Evolutionary conservation across 2,329 filamentous ascomycete species (phyloP).

Genomic region (Furcasterigmium furcatum): DNA sequence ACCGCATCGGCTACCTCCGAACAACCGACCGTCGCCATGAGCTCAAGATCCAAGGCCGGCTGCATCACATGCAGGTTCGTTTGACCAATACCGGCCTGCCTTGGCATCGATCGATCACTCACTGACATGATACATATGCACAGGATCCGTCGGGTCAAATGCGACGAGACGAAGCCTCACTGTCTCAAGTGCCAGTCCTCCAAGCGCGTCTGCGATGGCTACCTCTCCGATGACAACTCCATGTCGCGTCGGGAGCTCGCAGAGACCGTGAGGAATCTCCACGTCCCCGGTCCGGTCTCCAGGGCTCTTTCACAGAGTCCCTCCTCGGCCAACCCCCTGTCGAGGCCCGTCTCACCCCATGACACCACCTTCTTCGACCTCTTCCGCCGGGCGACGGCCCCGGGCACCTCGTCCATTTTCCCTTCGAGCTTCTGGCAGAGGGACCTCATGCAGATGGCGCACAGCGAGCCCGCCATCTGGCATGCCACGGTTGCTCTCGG

Average conservation of each 20-base stretch:
- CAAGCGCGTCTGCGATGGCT: conserved; percentile 11
- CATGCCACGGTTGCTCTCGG: conserved; percentile 29
- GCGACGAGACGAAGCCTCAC: conserved; percentile 26
- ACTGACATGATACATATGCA: neutral
- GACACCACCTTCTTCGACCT: conserved; percentile 25
- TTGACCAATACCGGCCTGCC: no score
- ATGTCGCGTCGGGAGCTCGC: conserved; percentile 27
- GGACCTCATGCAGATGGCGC: conserved; percentile 26
- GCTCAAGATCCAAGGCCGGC: conserved; percentile 5
- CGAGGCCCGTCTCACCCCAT: conserved; percentile 5
- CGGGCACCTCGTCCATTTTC: conserved; percentile 20
- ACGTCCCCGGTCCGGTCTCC: conserved; percentile 22
- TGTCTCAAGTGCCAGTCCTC: conserved; percentile 27
- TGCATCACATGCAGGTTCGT: conserved; percentile 21
- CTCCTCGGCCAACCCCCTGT: neutral
- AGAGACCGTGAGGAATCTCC: conserved; percentile 19
- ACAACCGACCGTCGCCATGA: no score
- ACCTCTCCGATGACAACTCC: conserved; percentile 16
- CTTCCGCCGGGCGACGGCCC: conserved; percentile 26
- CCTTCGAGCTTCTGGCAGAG: conserved; percentile 27
- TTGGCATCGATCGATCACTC: neutral
- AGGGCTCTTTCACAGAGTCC: conserved; percentile 12
- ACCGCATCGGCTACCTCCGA: no score
- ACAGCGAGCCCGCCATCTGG: conserved; percentile 30
- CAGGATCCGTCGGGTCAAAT: conserved; percentile 45